Base-by-base conservation (phyloP, 2,329 filamentous ascomycete genomes). In the Coleophoma crateriformis region DNA sequence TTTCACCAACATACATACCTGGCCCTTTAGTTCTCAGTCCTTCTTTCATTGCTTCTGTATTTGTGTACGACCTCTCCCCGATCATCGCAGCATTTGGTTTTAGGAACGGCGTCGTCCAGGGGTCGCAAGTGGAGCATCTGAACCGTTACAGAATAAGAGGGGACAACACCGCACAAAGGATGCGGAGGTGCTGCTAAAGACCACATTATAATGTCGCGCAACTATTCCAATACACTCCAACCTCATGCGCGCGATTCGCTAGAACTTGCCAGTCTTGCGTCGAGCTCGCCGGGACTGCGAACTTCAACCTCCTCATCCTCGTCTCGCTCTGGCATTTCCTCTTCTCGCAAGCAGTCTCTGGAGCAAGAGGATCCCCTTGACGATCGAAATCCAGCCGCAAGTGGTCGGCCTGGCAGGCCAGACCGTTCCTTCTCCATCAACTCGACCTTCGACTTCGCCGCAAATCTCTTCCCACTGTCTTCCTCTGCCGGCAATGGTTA, bases 391-490 rank as follows among this genome's bases (percentile, higher is more conserved):
- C 73, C 72, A 47, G 81, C 73, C 32, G 68, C 67, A 14, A 67
- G 58, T 43, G 54, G 52, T 4, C 54, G 62, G 45, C 58, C 67
- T 55, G 66, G 64, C 61, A 62, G 69, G 22, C 76, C 76, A 62
- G 71, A 68, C 51, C 86, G 92, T 54, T 87, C 89, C 15, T 96
- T 92, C 70, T 96, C 91, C 11, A 82, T 95, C 43, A 90, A 88
- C 11, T 97, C 92, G 6, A 90, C 88, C 48, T 99, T 99, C 69
- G 92, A 97, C 71, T 96, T 96, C 67, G 85, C 88, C n/a, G 83
- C 87, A 50, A 95, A 90, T 60, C 77, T 99, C 41, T 97, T 96
- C 62, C 94, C 94, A 0, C 75, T 99, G 45, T 94, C 90, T 46
- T 90, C 91, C 43, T 92, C 89, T 1, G 75, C 86, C 4, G 82